Evolutionary conservation across 176 grass and related monocot genomes (phyloP).

Genomic region (Bonia amplexicaulis): DNA sequence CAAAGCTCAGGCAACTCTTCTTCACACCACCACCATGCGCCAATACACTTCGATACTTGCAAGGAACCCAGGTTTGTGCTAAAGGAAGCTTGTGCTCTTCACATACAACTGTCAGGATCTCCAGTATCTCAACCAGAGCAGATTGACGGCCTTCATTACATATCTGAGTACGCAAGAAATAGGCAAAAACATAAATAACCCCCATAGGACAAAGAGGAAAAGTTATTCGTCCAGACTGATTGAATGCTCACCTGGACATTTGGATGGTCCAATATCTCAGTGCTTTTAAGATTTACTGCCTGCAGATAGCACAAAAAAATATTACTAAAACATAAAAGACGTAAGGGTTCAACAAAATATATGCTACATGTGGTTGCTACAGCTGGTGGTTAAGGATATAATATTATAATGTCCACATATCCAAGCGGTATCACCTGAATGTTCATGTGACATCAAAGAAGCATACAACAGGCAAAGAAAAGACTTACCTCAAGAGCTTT

Average conservation of each 20-base stretch:
- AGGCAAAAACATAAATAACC: constrained; percentile 26
- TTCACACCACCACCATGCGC: constrained; percentile 79
- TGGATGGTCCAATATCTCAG: constrained; percentile 70
- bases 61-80: constrained; percentile 94
- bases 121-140: constrained; percentile 85
- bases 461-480: constrained; percentile 1
- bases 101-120: constrained; percentile 75
- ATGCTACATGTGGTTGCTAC: background rate
- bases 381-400: background rate
- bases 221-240: background rate
- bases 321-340: background rate
- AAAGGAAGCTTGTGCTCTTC: constrained; percentile 87
- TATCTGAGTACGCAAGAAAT: constrained; percentile 51
- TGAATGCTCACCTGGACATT: constrained; percentile 67
- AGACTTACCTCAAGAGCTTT: constrained; percentile 88
- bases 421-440: background rate
- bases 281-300: constrained; percentile 94
- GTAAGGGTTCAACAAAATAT: background rate
- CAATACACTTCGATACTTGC: constrained; percentile 70
- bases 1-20: constrained; percentile 89
- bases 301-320: constrained; percentile 42
- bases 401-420: constrained; percentile 8
- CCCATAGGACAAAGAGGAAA: background rate
- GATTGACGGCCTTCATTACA: constrained; percentile 89
- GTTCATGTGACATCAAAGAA: constrained; percentile 13